A percentile compares a stretch with the other conserved stretches of the same genome.
Conservation (phyloP, 306 rosid genomes). For the Vigna mungo region DNA sequence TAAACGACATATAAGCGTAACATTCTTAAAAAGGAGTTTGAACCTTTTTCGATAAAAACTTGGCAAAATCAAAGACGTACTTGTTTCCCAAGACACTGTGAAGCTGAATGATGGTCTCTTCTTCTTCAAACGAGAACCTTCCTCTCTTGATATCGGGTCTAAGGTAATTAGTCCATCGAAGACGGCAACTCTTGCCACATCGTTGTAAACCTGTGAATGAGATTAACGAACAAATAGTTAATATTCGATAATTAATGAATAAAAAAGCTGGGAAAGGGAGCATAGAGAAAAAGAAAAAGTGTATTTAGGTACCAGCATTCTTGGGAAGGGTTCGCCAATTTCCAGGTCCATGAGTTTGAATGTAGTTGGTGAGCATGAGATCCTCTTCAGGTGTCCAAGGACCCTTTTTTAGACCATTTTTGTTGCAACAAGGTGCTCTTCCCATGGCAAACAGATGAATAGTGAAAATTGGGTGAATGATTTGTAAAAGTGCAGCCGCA, state of each 20-base stretch:
- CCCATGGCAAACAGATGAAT: slow-evolving; percentile 60
- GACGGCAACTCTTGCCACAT: slow-evolving; percentile 98
- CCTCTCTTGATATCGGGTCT: slow-evolving; percentile 97
- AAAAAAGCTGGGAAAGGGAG: not conserved
- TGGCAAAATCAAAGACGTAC: slow-evolving; percentile 50
- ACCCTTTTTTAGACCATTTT: slow-evolving; percentile 86
- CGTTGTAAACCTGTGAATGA: slow-evolving; percentile 65
- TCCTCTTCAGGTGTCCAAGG: slow-evolving; percentile 99
- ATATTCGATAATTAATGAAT: not conserved
- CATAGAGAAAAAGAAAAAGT: not conserved
- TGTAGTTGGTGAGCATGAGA: slow-evolving; percentile 58
- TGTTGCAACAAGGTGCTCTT: slow-evolving; percentile 95
- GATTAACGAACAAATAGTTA: not conserved
- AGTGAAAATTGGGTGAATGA: not conserved
- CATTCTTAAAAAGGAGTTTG: not conserved
- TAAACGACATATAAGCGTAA: not conserved
- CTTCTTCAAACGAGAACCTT: slow-evolving; percentile 93
- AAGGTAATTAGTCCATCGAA: slow-evolving; percentile 91
- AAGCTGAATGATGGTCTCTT: slow-evolving; percentile 86
- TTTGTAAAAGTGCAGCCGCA: slow-evolving; percentile 32
- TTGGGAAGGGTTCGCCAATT: slow-evolving; percentile 91
- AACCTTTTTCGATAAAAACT: not conserved
- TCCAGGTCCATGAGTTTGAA: slow-evolving; percentile 79
- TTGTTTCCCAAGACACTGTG: slow-evolving; percentile 91
- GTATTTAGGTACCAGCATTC: slow-evolving; percentile 67